Base-by-base conservation (phyloP, 1,284 basidiomycete genomes). In the Ustilago bromivora region DNA sequence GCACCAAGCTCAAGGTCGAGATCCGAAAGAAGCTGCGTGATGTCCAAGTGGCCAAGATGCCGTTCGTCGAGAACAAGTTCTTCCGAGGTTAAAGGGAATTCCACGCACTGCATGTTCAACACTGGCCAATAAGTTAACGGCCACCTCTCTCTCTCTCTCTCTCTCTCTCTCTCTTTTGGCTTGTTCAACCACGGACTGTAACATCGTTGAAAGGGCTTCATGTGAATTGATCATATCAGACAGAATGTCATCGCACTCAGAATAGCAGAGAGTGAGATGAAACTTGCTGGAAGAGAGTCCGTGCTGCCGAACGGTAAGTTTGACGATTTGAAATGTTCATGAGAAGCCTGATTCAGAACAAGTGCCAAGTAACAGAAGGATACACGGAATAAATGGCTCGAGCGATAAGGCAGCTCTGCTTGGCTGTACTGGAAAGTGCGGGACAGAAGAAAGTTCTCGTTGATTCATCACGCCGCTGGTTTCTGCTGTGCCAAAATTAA, bases 1-100 rank as follows among this genome's bases (percentile, higher is more conserved):
- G 94, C 8, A 97, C 93, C 0, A 90, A 92, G 84, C 87, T 96
- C 9, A 88, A 89, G 57, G 92, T 96, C 13, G 91, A 94, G 55
- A 92, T 96, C 43, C 89, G 94, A 56, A 91, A 90, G 62, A 93
- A 93, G 87, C 84, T 89, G 80, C 88, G 92, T 53, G 90, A 89
- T 76, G 94, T 91, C 3, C 87, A 90, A 19, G 87, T 96, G 23
- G 90, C 90, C 11, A 89, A 90, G 1, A 92, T 96, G 92, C 95
- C 95, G 10, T 88, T 87, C 67, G 95, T 95, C 79, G 88, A 92
- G 35, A 85, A 66, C 80, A 85, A 84, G 64, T 86, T 85, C 69
- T 85, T 76, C 79, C 76, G 84, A 13, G 84, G 84, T 1, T 76
- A 54, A 19, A 17, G 32, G 19, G 34, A 15, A 17, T 8, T 23